Conservation (phyloP, 2,329 filamentous ascomycete species). For the Elsinoe batatas region DNA sequence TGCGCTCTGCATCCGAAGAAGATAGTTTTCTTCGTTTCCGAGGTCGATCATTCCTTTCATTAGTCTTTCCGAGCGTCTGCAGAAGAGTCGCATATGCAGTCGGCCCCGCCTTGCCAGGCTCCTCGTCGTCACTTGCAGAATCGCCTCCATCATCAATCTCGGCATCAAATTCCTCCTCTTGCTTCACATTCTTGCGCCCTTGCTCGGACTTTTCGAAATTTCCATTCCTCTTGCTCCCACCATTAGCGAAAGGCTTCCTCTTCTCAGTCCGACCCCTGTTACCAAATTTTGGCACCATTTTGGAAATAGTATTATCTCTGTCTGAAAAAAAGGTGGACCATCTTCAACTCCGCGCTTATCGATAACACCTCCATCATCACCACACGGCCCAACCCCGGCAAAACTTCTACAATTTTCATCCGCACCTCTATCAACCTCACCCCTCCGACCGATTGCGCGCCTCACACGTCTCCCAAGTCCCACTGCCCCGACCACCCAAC, state of each 20-base stretch:
- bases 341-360: background rate
- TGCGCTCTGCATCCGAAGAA: conserved; percentile 13
- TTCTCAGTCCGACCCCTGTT: conserved; percentile 10
- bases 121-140: conserved; percentile 3
- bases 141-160: background rate
- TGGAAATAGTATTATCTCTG: background rate
- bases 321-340: background rate
- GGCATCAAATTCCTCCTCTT: conserved; percentile 2
- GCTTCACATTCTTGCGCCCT: background rate
- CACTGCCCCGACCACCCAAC: conserved; percentile 34
- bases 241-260: conserved; percentile 2
- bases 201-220: background rate
- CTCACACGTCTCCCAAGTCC: background rate
- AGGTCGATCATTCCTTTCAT: background rate
- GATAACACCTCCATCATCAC: conserved; percentile 5
- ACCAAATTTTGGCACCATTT: conserved; percentile 4
- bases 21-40: conserved; percentile 9
- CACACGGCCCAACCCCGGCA: conserved; percentile 1
- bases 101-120: background rate
- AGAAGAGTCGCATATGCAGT: conserved; percentile 7
- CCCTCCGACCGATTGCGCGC: conserved; percentile 12
- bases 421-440: conserved; percentile 13
- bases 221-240: background rate
- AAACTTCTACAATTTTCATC: conserved; percentile 13
- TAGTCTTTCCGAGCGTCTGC: background rate